Evolutionary conservation across 2,329 filamentous ascomycete genomes (phyloP).

Genomic region (Pseudogymnoascus sp.): DNA sequence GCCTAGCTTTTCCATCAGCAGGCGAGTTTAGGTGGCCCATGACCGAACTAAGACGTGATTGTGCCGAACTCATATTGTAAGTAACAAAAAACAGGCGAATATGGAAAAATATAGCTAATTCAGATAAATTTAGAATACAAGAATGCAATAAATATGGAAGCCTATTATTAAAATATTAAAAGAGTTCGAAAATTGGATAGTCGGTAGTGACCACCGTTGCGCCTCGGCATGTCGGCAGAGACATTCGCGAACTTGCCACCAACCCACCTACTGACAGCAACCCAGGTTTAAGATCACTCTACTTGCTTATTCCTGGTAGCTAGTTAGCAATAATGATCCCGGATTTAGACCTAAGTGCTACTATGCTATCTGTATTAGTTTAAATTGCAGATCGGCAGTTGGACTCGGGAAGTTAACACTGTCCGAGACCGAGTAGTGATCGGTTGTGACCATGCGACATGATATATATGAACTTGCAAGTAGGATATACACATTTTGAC

Average conservation of each 20-base stretch:
- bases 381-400: background rate
- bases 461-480: background rate
- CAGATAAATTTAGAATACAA: background rate
- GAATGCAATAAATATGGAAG: background rate
- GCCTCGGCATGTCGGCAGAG: conserved; percentile 2
- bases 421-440: background rate
- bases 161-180: background rate
- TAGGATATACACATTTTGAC: background rate
- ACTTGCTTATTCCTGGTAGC: background rate
- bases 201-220: background rate
- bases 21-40: conserved; percentile 37
- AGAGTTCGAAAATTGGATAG: background rate
- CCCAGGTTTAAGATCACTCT: background rate
- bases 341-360: background rate
- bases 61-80: conserved; percentile 19
- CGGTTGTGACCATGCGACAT: background rate
- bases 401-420: background rate
- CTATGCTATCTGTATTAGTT: background rate
- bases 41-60: conserved; percentile 29
- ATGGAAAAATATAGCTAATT: background rate
- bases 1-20: conserved; percentile 42
- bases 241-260: background rate
- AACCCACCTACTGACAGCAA: background rate
- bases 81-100: background rate
- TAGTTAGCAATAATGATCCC: background rate